Evolutionary conservation across 2,329 filamentous ascomycete genomes (phyloP), one percentile per base, ranked within the genome.

Genomic region (Fusarium equiseti): DNA sequence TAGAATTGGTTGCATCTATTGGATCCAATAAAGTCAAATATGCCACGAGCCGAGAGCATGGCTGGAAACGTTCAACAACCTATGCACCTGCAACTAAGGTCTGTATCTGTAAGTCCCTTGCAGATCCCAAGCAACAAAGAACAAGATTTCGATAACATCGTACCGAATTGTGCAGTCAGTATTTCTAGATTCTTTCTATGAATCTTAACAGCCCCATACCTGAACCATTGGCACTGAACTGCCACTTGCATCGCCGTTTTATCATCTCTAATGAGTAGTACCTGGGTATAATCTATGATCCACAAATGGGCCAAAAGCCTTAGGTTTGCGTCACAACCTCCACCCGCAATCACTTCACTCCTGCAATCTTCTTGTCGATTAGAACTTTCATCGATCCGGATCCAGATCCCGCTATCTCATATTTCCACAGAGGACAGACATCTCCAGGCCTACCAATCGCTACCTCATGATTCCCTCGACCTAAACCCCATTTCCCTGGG

Each of bases 311-410:
- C 50, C 62, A 50, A 66, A 52, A 68, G 58, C 54, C 66, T 55
- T 38, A 38, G 35, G 35, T 38, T 69, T 72, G 69, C 69, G 70
- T 72, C 70, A 70, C 66, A 70, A 44, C 65, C 68, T 66, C 68
- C 68, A 72, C 68, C 63, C 32, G 44, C 44, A 27, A 59, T 38
- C 53, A 60, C 24, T 51, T 68, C 48, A 32, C 59, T 69, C 63
- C 32, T 49, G 29, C 59, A 71, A 54, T 43, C 49, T 69, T 53
- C 35, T 59, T 42, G 35, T 54, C 49, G 50, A 64, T 45, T 44
- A 32, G 24, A 27, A 57, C 31, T 35, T 43, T 48, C 38, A 7
- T 60, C 56, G 45, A 57, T 40, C 46, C 51, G 27, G 46, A 58
- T 42, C 31, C 31, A 57, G 48, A 71, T 45, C 53, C 42, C 55